phyloP scores from a whole-genome alignment of 2,329 filamentous ascomycete species.

The Trichoderma semiorbis region DNA sequence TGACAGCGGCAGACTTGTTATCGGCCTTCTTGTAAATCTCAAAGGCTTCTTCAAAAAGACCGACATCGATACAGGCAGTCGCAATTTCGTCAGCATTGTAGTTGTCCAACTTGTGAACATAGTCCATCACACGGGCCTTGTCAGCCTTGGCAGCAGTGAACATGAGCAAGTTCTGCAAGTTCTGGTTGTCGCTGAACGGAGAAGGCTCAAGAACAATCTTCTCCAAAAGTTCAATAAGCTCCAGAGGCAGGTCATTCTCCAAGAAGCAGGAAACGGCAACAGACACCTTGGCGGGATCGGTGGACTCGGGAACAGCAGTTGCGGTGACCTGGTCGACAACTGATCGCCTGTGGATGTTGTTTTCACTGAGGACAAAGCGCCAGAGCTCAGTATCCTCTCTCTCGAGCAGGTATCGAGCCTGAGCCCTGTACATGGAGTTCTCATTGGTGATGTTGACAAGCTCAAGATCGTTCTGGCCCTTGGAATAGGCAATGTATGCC shows the following conservation, averaged over 20 bases:
- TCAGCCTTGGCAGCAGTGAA: constrained; percentile 96
- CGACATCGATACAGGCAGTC: constrained; percentile 87
- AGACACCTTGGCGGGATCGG: constrained; percentile 90
- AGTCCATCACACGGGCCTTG: constrained; percentile 90
- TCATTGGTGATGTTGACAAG: constrained; percentile 98
- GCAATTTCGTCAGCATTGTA: constrained; percentile 94
- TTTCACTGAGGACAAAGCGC: constrained; percentile 89
- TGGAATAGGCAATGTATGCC: constrained; percentile 90
- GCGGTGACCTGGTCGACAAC: constrained; percentile 95
- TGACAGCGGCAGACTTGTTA: constrained; percentile 80
- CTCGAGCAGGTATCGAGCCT: constrained; percentile 90
- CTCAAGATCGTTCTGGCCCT: constrained; percentile 96
- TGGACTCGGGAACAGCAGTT: constrained; percentile 89
- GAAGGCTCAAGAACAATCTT: constrained; percentile 99
- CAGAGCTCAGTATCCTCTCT: constrained; percentile 87
- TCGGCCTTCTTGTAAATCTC: constrained; percentile 98
- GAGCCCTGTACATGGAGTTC: constrained; percentile 99
- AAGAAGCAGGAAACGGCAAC: constrained; percentile 93
- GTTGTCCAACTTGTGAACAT: constrained; percentile 85
- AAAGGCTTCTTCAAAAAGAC: constrained; percentile 93
- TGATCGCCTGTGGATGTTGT: constrained; percentile 91
- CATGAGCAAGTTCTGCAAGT: constrained; percentile 92
- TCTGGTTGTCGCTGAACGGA: constrained; percentile 95
- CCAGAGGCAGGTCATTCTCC: constrained; percentile 81
- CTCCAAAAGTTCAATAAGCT: constrained; percentile 95